Conservation (phyloP, 2,329 filamentous ascomycete genomes). For the Penicillium sp. region DNA sequence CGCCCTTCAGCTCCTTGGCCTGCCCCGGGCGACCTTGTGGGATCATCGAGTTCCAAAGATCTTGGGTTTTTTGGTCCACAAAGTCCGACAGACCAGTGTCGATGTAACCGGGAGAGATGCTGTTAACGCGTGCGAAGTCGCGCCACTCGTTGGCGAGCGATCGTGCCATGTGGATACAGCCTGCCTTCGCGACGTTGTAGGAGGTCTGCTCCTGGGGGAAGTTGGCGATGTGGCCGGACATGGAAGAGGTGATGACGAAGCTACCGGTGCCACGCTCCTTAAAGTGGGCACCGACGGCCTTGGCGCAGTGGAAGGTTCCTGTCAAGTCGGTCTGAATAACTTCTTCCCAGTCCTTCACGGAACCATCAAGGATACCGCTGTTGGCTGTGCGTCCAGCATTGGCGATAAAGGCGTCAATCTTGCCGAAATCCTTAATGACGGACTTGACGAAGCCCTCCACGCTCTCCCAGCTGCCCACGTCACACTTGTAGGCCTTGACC, state of each 20-base stretch:
- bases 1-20: conserved; percentile 62
- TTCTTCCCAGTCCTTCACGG: conserved; percentile 66
- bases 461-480: conserved; percentile 55
- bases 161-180: conserved; percentile 60
- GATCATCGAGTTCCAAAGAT: conserved; percentile 58
- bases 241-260: conserved; percentile 64
- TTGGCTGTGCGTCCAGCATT: conserved; percentile 68
- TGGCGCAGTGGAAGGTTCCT: conserved; percentile 80
- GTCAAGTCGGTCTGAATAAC: conserved; percentile 83
- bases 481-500: conserved; percentile 63
- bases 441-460: conserved; percentile 55
- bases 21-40: conserved; percentile 58
- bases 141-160: conserved; percentile 67
- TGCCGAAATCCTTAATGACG: conserved; percentile 65
- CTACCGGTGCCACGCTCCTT: conserved; percentile 60
- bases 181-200: conserved; percentile 64
- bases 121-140: conserved; percentile 65
- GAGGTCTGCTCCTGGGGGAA: conserved; percentile 61
- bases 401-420: conserved; percentile 64
- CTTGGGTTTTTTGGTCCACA: conserved; percentile 54
- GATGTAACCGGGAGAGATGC: conserved; percentile 64
- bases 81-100: conserved; percentile 65
- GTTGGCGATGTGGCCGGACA: conserved; percentile 54
- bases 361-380: conserved; percentile 63
- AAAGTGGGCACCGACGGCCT: conserved; percentile 79